These are phyloP conservation scores for Pholiota adiposa DNA, from an alignment of 1,284 basidiomycete genomes.

Conservation along the genomic window DNA sequence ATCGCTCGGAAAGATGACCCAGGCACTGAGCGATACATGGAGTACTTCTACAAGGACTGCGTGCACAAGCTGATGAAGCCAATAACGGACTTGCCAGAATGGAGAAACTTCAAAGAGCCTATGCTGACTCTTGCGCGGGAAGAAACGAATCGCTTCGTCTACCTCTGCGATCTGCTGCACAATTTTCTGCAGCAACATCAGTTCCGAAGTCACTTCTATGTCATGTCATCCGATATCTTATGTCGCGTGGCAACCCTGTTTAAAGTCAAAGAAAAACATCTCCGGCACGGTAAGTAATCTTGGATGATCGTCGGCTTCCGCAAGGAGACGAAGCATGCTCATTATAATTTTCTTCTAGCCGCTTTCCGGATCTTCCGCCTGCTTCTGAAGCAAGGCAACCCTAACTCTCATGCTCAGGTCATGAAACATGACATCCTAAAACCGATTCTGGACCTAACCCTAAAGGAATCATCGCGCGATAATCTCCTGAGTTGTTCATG, in stretches of 20 bases:
- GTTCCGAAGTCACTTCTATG: slow-evolving; percentile 90
- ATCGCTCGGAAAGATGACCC: slow-evolving; percentile 74
- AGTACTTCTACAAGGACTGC: slow-evolving; percentile 90
- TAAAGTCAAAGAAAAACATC: slow-evolving; percentile 86
- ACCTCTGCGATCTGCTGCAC: slow-evolving; percentile 89
- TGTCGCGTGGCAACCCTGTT: slow-evolving; percentile 79
- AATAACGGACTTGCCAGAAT: slow-evolving; percentile 77
- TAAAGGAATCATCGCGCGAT: slow-evolving; percentile 84
- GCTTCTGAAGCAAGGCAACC: slow-evolving; percentile 84
- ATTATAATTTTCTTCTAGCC: slow-evolving; percentile 49
- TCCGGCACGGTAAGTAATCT: slow-evolving; percentile 76
- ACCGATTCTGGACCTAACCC: slow-evolving; percentile 83
- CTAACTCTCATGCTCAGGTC: slow-evolving; percentile 84
- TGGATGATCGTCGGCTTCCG: slow-evolving; percentile 7
- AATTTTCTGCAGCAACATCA: slow-evolving; percentile 89
- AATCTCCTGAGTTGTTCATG: slow-evolving; percentile 94
- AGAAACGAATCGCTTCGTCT: slow-evolving; percentile 77
- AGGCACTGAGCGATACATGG: slow-evolving; percentile 86
- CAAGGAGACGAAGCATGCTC: neutral
- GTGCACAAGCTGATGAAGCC: slow-evolving; percentile 80
- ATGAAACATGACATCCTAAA: slow-evolving; percentile 86
- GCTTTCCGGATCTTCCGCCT: slow-evolving; percentile 91
- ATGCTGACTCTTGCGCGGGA: slow-evolving; percentile 66
- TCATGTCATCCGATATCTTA: slow-evolving; percentile 81
- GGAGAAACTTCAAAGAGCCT: slow-evolving; percentile 61